These are phyloP conservation scores for Sphenostylis stenocarpa DNA, from an alignment of 306 rosid species.

Conservation along the genomic window DNA sequence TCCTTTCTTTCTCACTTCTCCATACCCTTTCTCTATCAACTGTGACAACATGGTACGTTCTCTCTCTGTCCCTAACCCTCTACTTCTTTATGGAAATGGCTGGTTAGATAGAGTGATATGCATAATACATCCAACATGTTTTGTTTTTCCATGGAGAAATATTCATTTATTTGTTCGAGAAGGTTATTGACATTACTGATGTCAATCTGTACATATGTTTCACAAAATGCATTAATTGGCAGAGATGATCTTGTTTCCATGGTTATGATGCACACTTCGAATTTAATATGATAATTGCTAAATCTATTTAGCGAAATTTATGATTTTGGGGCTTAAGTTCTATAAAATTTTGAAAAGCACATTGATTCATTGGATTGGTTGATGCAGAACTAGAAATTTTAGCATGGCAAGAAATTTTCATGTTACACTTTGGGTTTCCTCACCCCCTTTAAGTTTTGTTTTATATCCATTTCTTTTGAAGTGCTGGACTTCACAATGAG, in stretches of 20 bases:
- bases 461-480: neutral
- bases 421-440: no score
- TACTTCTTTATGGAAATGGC: neutral
- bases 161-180: neutral
- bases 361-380: neutral
- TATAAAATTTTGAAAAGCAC: neutral
- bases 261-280: neutral
- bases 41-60: slow-evolving; percentile 65
- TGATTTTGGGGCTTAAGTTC: neutral
- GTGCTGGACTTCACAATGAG: neutral
- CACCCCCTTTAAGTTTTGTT: neutral
- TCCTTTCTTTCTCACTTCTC: slow-evolving; percentile 50
- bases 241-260: neutral
- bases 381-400: neutral
- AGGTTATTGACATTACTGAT: no score
- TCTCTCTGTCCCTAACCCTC: neutral
- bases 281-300: neutral
- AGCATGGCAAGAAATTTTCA: no score
- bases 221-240: neutral
- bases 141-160: neutral
- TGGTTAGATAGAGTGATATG: neutral
- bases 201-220: neutral
- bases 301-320: neutral
- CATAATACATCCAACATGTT: neutral
- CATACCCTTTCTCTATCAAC: slow-evolving; percentile 26